phyloP scores from a whole-genome alignment of 176 grass and related monocot genomes.

The Bromus sterilis region DNA sequence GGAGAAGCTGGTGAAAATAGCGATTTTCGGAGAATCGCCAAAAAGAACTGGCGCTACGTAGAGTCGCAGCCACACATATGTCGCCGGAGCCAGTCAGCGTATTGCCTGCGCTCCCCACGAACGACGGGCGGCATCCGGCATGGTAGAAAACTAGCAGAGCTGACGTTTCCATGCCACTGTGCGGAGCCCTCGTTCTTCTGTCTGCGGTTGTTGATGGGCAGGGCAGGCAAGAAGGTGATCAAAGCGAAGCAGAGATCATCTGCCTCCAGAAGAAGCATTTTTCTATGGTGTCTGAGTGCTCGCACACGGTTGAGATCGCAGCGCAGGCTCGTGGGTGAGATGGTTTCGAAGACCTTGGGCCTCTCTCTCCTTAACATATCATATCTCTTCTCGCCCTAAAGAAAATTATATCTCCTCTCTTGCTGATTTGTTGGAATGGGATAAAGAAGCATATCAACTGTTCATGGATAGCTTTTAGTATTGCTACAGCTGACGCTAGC shows the following conservation, averaged over 20 bases:
- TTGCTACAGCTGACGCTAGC: neutral
- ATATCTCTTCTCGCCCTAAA: too few relatives aligned
- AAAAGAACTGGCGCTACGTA: too few relatives aligned
- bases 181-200: too few relatives aligned
- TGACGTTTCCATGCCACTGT: too few relatives aligned
- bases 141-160: neutral
- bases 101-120: too few relatives aligned
- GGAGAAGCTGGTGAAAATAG: too few relatives aligned
- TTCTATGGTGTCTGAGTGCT: neutral
- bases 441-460: conserved; percentile 31
- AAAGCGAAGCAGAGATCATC: neutral
- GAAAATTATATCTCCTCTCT: neutral
- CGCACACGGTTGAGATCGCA: neutral
- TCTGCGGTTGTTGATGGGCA: neutral
- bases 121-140: neutral
- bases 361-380: too few relatives aligned
- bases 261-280: neutral
- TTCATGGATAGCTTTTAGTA: conserved; percentile 4
- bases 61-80: too few relatives aligned
- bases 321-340: neutral
- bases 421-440: neutral
- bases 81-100: too few relatives aligned
- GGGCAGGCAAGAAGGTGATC: neutral
- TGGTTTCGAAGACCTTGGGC: neutral
- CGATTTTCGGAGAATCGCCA: too few relatives aligned